These are phyloP conservation scores for Gliomastix tumulicola DNA, from an alignment of 2,329 filamentous ascomycete species.

Conservation along the genomic window DNA sequence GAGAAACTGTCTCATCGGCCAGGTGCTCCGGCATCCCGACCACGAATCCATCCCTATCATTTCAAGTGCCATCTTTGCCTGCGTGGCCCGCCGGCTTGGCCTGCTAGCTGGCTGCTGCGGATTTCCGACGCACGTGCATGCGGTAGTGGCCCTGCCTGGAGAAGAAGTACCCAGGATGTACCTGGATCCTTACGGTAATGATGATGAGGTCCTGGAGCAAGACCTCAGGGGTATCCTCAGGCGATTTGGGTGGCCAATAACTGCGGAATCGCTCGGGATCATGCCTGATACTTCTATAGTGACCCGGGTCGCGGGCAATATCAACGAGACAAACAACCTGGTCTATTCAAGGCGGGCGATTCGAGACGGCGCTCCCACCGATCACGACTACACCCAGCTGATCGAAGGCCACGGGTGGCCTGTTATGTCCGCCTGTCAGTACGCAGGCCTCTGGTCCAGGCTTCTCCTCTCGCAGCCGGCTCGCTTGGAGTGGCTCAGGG, in stretches of 20 bases:
- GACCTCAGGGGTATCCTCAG: conserved; percentile 2
- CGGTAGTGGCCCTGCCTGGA: conserved; percentile 58
- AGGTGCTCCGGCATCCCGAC: conserved; percentile 63
- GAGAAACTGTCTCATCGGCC: conserved; percentile 80
- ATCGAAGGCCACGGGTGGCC: conserved; percentile 21
- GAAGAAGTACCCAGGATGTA: conserved; percentile 55
- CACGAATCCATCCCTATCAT: conserved; percentile 83
- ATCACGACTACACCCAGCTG: conserved; percentile 26
- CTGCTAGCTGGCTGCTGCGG: conserved; percentile 73
- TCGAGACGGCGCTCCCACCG: too few relatives aligned
- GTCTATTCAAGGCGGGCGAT: too few relatives aligned
- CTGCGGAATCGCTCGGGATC: neutral
- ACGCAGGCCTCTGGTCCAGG: conserved; percentile 67
- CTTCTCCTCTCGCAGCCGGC: conserved; percentile 45
- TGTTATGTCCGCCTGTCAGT: conserved; percentile 55
- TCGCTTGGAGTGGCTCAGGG: conserved; percentile 48
- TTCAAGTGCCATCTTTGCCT: conserved; percentile 80
- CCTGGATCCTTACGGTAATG: conserved; percentile 71
- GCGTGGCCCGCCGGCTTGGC: conserved; percentile 66
- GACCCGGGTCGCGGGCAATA: conserved; percentile 51
- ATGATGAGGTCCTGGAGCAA: conserved; percentile 57
- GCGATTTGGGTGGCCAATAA: conserved; percentile 1
- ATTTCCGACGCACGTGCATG: conserved; percentile 81
- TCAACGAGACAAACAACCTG: too few relatives aligned
- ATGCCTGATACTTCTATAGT: neutral